Evolutionary conservation across 164 flowering plant genomes (phyloP).

Genomic region (Tetrastigma voinierianum): DNA sequence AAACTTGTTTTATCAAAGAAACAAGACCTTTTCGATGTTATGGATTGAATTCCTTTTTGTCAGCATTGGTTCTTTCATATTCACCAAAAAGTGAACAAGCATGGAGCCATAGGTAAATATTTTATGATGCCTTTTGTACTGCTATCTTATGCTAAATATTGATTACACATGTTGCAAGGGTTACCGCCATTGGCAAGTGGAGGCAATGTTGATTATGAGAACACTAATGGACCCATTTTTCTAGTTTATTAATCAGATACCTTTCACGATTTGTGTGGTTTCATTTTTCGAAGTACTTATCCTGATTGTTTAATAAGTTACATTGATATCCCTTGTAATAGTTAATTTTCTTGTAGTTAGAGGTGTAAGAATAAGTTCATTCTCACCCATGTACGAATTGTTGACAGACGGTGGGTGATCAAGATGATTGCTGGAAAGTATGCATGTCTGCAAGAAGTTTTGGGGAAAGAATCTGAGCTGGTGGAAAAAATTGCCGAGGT

Average conservation of each 20-base stretch:
- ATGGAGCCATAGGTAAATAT: constrained; percentile 84
- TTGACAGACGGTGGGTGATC: constrained; percentile 90
- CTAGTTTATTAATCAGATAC: not conserved
- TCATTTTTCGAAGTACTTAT: not conserved
- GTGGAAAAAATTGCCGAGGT: constrained; percentile 93
- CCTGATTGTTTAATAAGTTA: not conserved
- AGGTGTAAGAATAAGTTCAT: not conserved
- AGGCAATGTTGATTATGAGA: not conserved
- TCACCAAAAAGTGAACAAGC: constrained; percentile 88
- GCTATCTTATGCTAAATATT: too few species aligned
- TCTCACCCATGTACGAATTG: constrained; percentile 1
- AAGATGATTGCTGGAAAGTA: constrained; percentile 54
- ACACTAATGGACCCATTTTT: not conserved
- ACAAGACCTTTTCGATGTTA: constrained; percentile 24
- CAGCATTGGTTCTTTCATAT: constrained; percentile 72
- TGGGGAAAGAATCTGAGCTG: constrained; percentile 72
- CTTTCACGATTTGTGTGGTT: not conserved
- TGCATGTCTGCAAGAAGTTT: constrained; percentile 46
- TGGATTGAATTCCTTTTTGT: constrained; percentile 82
- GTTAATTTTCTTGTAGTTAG: not conserved
- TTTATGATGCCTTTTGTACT: too few species aligned
- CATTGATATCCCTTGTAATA: not conserved
- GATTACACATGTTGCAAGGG: not conserved
- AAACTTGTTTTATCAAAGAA: constrained; percentile 59
- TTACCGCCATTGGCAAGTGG: not conserved